These are phyloP conservation scores for Cupressus sempervirens DNA, from an alignment of 75 land plant species.

Conservation along the genomic window DNA sequence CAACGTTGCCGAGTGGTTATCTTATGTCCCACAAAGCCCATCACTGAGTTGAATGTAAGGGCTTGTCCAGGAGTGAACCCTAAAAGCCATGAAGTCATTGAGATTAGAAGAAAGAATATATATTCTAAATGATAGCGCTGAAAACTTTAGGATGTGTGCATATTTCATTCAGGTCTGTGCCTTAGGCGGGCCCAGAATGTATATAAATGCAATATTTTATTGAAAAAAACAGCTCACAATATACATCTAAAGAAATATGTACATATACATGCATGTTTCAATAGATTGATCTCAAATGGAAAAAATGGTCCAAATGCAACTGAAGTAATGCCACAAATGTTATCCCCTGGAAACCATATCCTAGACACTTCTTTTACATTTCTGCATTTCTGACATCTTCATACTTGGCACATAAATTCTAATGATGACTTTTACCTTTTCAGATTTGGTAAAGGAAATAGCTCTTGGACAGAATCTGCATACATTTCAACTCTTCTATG, in stretches of 20 bases:
- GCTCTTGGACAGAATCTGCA: neutral
- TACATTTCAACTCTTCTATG: neutral
- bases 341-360: neutral
- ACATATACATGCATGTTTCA: neutral
- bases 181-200: neutral
- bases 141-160: neutral
- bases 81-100: neutral
- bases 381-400: neutral
- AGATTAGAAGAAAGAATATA: neutral
- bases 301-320: too few species aligned
- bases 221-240: neutral
- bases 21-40: constrained; percentile 42
- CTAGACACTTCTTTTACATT: neutral
- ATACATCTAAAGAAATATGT: neutral
- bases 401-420: neutral
- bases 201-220: neutral
- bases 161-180: neutral
- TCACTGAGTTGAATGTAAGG: constrained; percentile 44
- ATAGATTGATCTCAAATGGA: neutral
- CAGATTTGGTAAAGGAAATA: neutral
- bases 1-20: constrained; percentile 68
- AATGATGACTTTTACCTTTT: neutral
- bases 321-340: neutral
- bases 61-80: neutral
- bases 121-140: neutral